Percentiles rank a stretch among this genome's conserved stretches.
phyloP scores from a whole-genome alignment of 202 grass and related monocot genomes.

The Hordeum pubiflorum region DNA sequence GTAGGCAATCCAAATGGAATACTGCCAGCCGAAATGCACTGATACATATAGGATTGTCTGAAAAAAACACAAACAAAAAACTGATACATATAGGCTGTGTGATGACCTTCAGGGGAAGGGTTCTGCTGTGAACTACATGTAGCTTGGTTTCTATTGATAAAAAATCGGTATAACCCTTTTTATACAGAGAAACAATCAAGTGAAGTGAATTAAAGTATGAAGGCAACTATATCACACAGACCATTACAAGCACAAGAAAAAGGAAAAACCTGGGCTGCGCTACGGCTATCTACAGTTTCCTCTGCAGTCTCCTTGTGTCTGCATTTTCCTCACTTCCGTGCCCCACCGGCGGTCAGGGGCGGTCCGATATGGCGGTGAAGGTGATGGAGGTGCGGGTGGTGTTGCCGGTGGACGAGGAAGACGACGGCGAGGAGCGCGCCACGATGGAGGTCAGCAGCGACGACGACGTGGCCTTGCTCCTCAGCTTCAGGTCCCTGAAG shows the following conservation, averaged over 20 bases:
- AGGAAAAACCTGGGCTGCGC: not conserved
- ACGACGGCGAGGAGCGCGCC: conserved; percentile 18
- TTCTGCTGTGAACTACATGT: not conserved
- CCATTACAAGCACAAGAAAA: not conserved
- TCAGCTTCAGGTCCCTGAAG: conserved; percentile 54
- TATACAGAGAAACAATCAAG: not conserved
- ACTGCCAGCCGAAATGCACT: too few relatives aligned
- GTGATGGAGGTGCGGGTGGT: conserved; percentile 64
- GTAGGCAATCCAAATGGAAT: too few relatives aligned
- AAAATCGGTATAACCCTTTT: not conserved
- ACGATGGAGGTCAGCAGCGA: conserved; percentile 37
- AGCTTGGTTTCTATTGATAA: not conserved
- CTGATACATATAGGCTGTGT: too few relatives aligned
- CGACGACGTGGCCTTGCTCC: conserved; percentile 40
- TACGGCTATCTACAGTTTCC: conserved; percentile 9
- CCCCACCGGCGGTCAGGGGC: conserved; percentile 9
- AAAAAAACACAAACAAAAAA: too few relatives aligned
- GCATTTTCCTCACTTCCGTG: not conserved
- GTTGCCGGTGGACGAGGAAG: conserved; percentile 26
- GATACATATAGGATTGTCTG: too few relatives aligned
- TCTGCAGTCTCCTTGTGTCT: not conserved
- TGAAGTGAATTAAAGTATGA: not conserved
- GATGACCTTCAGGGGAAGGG: not conserved
- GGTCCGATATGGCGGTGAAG: conserved; percentile 57
- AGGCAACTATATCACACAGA: not conserved